phyloP scores from a whole-genome alignment of 768 basidiomycete genomes.

The Collybiopsis confluens region DNA sequence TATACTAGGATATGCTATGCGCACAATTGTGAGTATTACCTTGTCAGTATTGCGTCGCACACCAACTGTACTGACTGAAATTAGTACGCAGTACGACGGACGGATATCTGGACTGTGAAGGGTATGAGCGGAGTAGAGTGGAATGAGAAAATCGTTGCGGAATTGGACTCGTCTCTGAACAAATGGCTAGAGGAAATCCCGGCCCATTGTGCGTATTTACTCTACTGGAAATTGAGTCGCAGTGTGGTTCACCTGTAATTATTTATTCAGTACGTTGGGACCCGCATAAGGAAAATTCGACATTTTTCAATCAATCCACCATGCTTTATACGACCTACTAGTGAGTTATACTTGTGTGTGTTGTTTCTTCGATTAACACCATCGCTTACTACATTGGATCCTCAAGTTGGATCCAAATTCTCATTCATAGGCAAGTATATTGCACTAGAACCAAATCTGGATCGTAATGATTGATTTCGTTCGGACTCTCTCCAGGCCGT shows the following conservation, averaged over 20 bases:
- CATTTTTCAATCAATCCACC: constrained; percentile 45
- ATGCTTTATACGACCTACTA: constrained; percentile 44
- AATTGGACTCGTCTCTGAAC: constrained; percentile 73
- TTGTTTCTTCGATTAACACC: too few species aligned
- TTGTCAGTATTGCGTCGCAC: too few species aligned
- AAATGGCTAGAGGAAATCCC: constrained; percentile 76
- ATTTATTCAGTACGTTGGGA: constrained; percentile 31
- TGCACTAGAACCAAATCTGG: background rate
- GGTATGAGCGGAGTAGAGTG: constrained; percentile 31
- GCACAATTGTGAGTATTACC: constrained; percentile 47
- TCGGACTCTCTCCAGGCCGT: background rate
- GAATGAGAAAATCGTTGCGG: constrained; percentile 62
- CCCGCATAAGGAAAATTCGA: constrained; percentile 30
- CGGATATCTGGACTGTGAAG: constrained; percentile 2
- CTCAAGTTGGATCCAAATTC: background rate
- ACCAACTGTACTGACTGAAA: constrained; percentile 19
- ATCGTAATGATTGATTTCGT: background rate
- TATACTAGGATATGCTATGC: constrained; percentile 44
- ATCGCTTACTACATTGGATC: too few species aligned
- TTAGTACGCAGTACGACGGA: constrained; percentile 12
- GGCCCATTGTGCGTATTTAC: constrained; percentile 36
- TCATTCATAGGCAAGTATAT: background rate
- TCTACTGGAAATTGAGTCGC: background rate
- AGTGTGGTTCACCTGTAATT: background rate
- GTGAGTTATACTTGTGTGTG: too few species aligned